Evolutionary conservation across 2,329 filamentous ascomycete genomes (phyloP).

Genomic region (Trichophyton rubrum): DNA sequence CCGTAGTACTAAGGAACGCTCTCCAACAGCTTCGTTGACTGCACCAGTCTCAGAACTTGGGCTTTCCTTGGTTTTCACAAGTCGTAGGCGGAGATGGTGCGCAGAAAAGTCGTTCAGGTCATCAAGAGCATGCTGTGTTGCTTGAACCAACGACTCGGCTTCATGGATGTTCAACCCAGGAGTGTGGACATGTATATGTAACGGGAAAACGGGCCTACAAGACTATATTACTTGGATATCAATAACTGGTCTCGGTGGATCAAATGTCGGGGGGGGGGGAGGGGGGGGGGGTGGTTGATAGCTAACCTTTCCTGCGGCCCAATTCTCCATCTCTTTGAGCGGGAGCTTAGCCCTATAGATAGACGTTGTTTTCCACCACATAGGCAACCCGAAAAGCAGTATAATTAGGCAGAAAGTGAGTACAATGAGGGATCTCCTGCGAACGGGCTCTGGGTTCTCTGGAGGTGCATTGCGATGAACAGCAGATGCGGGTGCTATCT

Average conservation of each 20-base stretch:
- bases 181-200: conserved; percentile 67
- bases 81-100: conserved; percentile 64
- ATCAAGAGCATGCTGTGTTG: conserved; percentile 78
- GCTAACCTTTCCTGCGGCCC: conserved; percentile 76
- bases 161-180: conserved; percentile 53
- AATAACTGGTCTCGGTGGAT: not conserved
- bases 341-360: conserved; percentile 81
- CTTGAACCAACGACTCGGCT: conserved; percentile 58
- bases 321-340: conserved; percentile 72
- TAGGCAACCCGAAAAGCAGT: conserved; percentile 67
- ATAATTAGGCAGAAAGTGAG: conserved; percentile 86
- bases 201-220: conserved; percentile 76
- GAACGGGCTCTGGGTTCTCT: conserved; percentile 57
- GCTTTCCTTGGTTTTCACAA: conserved; percentile 33
- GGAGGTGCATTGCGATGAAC: conserved; percentile 48
- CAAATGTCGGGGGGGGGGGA: conserved; percentile 3
- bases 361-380: conserved; percentile 92
- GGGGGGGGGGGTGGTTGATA: not conserved
- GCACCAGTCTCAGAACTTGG: conserved; percentile 8
- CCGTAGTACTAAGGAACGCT: conserved; percentile 55
- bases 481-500: not conserved
- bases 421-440: conserved; percentile 61
- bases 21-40: conserved; percentile 6
- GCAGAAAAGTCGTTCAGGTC: conserved; percentile 75
- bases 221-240: conserved; percentile 41